A percentile compares a stretch with the other conserved stretches of the same genome.
phyloP scores from a whole-genome alignment of 1,139 yeast genomes.

The Yamadazyma buinensis region DNA sequence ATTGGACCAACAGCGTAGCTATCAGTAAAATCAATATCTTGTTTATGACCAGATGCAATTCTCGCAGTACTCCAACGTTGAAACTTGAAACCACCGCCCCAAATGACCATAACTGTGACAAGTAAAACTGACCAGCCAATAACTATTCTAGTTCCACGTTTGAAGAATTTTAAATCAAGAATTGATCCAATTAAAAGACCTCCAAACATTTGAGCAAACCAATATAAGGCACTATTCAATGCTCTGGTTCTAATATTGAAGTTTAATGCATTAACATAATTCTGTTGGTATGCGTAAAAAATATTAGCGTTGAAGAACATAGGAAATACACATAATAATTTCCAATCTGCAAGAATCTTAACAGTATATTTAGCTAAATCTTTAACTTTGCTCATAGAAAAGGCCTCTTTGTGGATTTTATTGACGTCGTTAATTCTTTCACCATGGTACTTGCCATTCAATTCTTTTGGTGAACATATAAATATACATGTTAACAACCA shows the following conservation, averaged over 20 bases:
- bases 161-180: constrained; percentile 41
- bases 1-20: constrained; percentile 52
- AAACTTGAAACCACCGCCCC: constrained; percentile 63
- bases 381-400: constrained; percentile 4
- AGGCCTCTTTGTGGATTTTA: constrained; percentile 3
- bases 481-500: constrained; percentile 19
- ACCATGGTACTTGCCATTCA: constrained; percentile 2
- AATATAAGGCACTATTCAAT: constrained; percentile 55
- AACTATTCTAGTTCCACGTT: constrained; percentile 44
- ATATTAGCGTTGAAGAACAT: constrained; percentile 63
- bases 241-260: constrained; percentile 60
- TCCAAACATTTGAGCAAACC: constrained; percentile 60
- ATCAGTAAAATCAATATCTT: constrained; percentile 44
- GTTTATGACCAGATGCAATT: constrained; percentile 7
- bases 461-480: constrained; percentile 2
- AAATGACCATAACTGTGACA: constrained; percentile 43
- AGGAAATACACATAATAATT: constrained; percentile 51
- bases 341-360: constrained; percentile 39
- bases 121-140: constrained; percentile 44
- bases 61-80: constrained; percentile 40
- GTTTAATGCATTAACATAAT: constrained; percentile 52
- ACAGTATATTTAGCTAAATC: constrained; percentile 47
- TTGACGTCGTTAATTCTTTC: constrained; percentile 5
- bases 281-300: constrained; percentile 64
- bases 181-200: constrained; percentile 46